phyloP scores from a whole-genome alignment of 208 protist genomes.

The Trypanosomatidae sp. region DNA sequence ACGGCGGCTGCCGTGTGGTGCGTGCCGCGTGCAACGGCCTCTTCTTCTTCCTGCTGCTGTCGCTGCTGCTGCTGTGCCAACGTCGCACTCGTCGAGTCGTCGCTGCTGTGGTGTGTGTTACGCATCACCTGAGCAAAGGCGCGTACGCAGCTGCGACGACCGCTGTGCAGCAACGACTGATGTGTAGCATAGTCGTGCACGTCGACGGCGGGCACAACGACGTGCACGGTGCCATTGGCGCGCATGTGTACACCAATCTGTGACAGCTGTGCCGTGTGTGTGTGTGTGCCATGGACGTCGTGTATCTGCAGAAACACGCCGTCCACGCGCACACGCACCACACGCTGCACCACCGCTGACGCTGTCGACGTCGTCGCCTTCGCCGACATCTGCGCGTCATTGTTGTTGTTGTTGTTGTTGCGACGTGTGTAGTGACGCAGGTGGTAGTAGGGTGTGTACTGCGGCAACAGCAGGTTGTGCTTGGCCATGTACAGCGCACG shows the following conservation, averaged over 20 bases:
- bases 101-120: background rate
- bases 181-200: conserved; percentile 57
- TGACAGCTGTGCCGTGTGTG: conserved; percentile 37
- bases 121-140: background rate
- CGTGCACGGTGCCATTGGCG: conserved; percentile 17
- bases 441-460: conserved; percentile 29
- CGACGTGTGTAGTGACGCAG: background rate
- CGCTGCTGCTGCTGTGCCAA: background rate
- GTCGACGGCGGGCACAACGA: conserved; percentile 20
- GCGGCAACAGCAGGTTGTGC: conserved; percentile 49
- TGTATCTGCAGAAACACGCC: conserved; percentile 37
- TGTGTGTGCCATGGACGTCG: conserved; percentile 40
- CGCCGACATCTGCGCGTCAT: background rate
- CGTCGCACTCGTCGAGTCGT: background rate
- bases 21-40: too few relatives aligned
- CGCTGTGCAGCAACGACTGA: conserved; percentile 24
- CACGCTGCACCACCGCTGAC: conserved; percentile 4
- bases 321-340: conserved; percentile 27
- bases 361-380: background rate
- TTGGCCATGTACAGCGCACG: conserved; percentile 33
- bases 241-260: conserved; percentile 15
- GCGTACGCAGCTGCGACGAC: background rate
- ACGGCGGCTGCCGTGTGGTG: too few relatives aligned
- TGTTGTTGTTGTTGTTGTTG: background rate
- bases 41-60: too few relatives aligned